Evolutionary conservation across 2,329 filamentous ascomycete species (phyloP), one percentile per base, ranked within the genome.

Genomic region (Penicillium sp.): DNA sequence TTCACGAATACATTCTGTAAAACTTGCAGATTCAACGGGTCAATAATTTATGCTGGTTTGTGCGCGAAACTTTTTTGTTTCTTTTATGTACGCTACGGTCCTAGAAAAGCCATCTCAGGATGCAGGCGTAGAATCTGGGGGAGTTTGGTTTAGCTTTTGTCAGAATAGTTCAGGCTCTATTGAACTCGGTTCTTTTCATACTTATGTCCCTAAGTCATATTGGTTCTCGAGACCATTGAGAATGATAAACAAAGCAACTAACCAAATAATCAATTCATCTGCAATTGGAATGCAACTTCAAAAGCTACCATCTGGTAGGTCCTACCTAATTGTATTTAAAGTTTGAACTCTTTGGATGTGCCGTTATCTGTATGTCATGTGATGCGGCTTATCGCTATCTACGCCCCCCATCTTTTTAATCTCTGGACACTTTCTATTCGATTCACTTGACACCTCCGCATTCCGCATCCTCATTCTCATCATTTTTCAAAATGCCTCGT

Each of bases 401-500:
- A 27, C 36, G 36, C 47, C 27, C 47, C 27, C 11, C 14, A 34
- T 18, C 29, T 27, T 42, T 29, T 29, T 18, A 29, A 43, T 38
- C 10, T 38, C 10, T 45, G 30, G 14, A 13, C 16, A 5, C 29
- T 32, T 26, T 7, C 35, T 16, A 5, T 9, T 14, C 3, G 13
- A 27, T 38, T 16, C 18, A 27, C n/a, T 38, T 6, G 13, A 14
- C 32, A 14, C 9, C 57, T 65, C 64, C 67, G 5, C 23, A 23
- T 5, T 23, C 23, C 23, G 3, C 23, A 23, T 45, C 26, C 46
- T n/a, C 14, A 47, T 10, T 2, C n/a, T 10, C 16, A 34, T 4
- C 38, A 23, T 9, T 35, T 18, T 29, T 18, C 77, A 87, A 70
- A 48, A 97, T 97, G 93, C 87, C 88, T 49, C 90, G 90, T 79